Evolutionary conservation across 345 rosid genomes (phyloP), one percentile per base, ranked within the genome.

Genomic region (Sapria himalayana): DNA sequence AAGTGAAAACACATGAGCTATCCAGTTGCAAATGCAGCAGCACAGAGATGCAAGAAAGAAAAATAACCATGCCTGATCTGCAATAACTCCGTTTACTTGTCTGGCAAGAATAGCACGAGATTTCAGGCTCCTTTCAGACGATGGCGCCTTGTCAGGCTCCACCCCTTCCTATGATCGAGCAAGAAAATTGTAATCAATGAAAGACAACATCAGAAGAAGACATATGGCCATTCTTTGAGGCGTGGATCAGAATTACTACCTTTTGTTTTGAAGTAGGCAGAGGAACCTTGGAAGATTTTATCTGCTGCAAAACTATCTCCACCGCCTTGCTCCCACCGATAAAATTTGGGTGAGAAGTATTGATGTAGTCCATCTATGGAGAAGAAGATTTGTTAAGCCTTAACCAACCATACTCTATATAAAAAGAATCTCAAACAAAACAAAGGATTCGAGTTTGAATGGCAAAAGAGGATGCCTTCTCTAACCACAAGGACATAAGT

Each of bases 321-420:
- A 81, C 85, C 49, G 97, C 94, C 68, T 68, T 86, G 49, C 77
- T 78, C 43, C 97, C 97, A 43, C 97, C 92, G 20, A 78, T 51
- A 66, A 86, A 86, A 54, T 70, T 81, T 45, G 85, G 82, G 67
- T 86, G 92, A 27, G 94, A 81, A 36, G 97, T 86, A 52, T 86
- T 78, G 49, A 81, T 78, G 55, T 86, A 81, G 62, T 70, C 97
- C 94, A 86, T 86, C 97, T 86, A 77, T 46, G 53, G 25, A 23
- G 27, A n/a, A n/a, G n/a, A n/a, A n/a, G n/a, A n/a, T n/a, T n/a
- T n/a, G n/a, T n/a, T n/a, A n/a, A n/a, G n/a, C n/a, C n/a, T n/a
- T n/a, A n/a, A n/a, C n/a, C n/a, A n/a, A n/a, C n/a, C n/a, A n/a
- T n/a, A n/a, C n/a, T n/a, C n/a, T n/a, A n/a, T n/a, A n/a, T n/a